Percentiles rank a stretch among this genome's conserved stretches.
These are phyloP conservation scores for Alternaria angustiovoidea DNA, from an alignment of 2,329 filamentous ascomycete species.

Conservation along the genomic window DNA sequence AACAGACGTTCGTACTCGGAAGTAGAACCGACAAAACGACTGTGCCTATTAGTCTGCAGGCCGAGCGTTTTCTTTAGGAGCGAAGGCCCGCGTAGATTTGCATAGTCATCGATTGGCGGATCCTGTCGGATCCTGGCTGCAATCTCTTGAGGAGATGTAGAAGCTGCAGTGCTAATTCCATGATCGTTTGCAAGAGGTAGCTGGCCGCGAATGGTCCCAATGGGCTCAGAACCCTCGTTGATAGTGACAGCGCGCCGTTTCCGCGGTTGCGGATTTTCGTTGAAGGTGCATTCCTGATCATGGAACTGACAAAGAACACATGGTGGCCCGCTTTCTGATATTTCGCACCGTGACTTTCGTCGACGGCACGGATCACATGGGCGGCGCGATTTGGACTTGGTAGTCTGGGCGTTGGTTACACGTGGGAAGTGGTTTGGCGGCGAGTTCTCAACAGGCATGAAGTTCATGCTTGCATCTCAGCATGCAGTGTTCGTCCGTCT, in stretches of 20 bases:
- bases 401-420: constrained; percentile 8
- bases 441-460: constrained; percentile 22
- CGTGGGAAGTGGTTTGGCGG: constrained; percentile 21
- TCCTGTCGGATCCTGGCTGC: constrained; percentile 31
- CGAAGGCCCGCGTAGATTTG: constrained; percentile 44
- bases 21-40: constrained; percentile 39
- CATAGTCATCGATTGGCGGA: constrained; percentile 43
- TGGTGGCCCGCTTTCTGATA: constrained; percentile 69
- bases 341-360: constrained; percentile 71
- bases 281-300: constrained; percentile 72
- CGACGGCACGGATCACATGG: constrained; percentile 73
- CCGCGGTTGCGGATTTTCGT: constrained; percentile 71
- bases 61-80: constrained; percentile 48
- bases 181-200: constrained; percentile 3
- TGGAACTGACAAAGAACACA: constrained; percentile 74
- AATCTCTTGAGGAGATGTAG: constrained; percentile 19
- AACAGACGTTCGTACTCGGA: constrained; percentile 42
- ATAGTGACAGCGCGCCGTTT: constrained; percentile 66
- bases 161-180: background rate
- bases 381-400: constrained; percentile 44
- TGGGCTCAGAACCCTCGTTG: constrained; percentile 14
- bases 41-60: constrained; percentile 43
- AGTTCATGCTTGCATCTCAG: constrained; percentile 23
- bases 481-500: background rate
- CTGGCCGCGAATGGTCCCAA: background rate